Base-by-base conservation (phyloP, 1,284 basidiomycete species). In the Irpex sp. region DNA sequence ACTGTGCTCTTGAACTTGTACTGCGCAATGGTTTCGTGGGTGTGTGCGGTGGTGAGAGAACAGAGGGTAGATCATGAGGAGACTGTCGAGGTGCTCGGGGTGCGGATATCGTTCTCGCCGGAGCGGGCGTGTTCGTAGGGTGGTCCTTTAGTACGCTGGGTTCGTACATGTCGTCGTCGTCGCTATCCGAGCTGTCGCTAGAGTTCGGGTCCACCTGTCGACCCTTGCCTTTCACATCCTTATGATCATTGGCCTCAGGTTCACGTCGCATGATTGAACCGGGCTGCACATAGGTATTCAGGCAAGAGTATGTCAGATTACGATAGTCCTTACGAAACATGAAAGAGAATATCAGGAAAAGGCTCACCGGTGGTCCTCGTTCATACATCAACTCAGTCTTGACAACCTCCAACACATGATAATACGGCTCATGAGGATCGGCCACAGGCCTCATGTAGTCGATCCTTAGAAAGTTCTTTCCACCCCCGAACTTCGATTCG, bases 401-500 rank as follows among this genome's bases (percentile, higher is more conserved):
- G 48, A 86, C 77, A 2, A 80, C 79, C 66, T 89, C 83, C 62
- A 87, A 74, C 49, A 83, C 70, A 68, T 89, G 87, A 70, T 82
- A 83, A 64, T 80, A 80, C 55, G 86, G 73, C 70, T 89, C 86
- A 73, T 88, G 83, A 65, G 76, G 76, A 70, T 89, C 83, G 1
- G 72, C 74, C 48, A 89, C 77, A 2, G 73, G 72, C 13, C 80
- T 80, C 57, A 89, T 77, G 57, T 76, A 74, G 38, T 73, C 75
- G 1, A 81, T 79, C 8, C 74, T 85, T 65, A 89, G 71, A 3
- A 75, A 74, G 37, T 85, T 86, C 61, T 82, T 73, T 36, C 85
- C 76, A 5, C 40, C 52, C 9, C 37, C 37, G 31, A 13, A 9
- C n/a, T 34, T 54, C 13, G 34, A 38, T n/a, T 57, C 59, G 56